Base-by-base conservation (phyloP, 441 rosid genomes). In the Populus hybrid region DNA sequence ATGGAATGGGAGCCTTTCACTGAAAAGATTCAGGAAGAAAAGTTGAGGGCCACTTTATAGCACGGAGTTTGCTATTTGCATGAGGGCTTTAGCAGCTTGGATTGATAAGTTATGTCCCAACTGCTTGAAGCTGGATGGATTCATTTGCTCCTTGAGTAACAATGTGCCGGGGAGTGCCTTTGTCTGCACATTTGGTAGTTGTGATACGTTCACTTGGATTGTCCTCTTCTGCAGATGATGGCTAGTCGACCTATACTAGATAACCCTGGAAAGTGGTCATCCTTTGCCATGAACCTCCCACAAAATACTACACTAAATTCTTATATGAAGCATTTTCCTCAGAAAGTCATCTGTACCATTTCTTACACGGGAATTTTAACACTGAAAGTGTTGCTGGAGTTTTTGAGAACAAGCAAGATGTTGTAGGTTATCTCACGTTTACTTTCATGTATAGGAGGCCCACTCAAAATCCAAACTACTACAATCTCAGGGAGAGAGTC, bases 151-250 rank as follows among this genome's bases (percentile, higher is more conserved):
- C 72, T 85, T 92, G 95, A 94, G 94, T 87, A 94, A 98, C 94
- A n/a, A 82, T 95, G 86, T 92, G 94, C 79, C 91, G 99, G 97
- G 97, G 94, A 50, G 86, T 89, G 82, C 91, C 95, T 7, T 84
- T 95, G 86, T 88, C 94, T 32, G 95, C 97, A 0, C 94, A 88
- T 83, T 81, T 94, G 89, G 95, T 89, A 76, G 89, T 94, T 59
- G 97, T 95, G 73, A 94, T 92, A 89, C 82, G 92, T 90, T 32
- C 97, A 88, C 85, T 86, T 92, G 0, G 97, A 94, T 83, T 89
- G 91, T 79, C 92, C 93, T 8, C 89, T 92, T 78, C 82, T 94
- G 76, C 97, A 95, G 93, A 95, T 94, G 99, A 92, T 94, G 99
- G 99, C 98, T n/a, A 87, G 97, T 85, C 90, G 99, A 71, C 97